Evolutionary conservation across 768 basidiomycete genomes (phyloP).

Genomic region (Kockovaella imperatae): DNA sequence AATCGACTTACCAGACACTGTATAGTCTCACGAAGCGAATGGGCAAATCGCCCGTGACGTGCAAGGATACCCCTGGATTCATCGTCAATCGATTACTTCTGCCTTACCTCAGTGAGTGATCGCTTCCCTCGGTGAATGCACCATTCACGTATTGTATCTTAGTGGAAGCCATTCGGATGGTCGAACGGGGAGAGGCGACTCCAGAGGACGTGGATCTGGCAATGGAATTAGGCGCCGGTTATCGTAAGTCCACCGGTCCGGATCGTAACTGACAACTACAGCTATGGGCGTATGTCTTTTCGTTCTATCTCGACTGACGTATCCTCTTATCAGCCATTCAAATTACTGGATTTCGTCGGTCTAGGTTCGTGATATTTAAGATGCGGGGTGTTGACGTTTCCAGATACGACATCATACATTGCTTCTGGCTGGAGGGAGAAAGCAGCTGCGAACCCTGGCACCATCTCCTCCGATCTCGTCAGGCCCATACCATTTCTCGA

Average conservation of each 20-base stretch:
- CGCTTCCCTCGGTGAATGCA: not conserved
- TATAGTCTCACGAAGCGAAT: constrained; percentile 44
- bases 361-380: constrained; percentile 31
- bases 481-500: constrained; percentile 43
- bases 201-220: constrained; percentile 47
- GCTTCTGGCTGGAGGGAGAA: constrained; percentile 46
- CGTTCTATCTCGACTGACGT: constrained; percentile 3
- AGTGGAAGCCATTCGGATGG: constrained; percentile 48
- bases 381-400: not conserved
- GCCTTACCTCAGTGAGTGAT: constrained; percentile 46
- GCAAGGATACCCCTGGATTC: constrained; percentile 49
- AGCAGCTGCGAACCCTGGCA: constrained; percentile 30
- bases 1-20: constrained; percentile 42
- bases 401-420: constrained; percentile 46
- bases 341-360: constrained; percentile 47
- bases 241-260: constrained; percentile 31
- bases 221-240: constrained; percentile 49
- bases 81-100: constrained; percentile 48
- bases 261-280: not conserved
- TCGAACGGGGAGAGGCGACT: constrained; percentile 48
- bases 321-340: constrained; percentile 31
- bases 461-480: constrained; percentile 41
- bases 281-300: constrained; percentile 15
- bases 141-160: not conserved
- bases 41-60: constrained; percentile 47